These are phyloP conservation scores for Suillus americanus DNA, from an alignment of 768 basidiomycete genomes.

Conservation along the genomic window DNA sequence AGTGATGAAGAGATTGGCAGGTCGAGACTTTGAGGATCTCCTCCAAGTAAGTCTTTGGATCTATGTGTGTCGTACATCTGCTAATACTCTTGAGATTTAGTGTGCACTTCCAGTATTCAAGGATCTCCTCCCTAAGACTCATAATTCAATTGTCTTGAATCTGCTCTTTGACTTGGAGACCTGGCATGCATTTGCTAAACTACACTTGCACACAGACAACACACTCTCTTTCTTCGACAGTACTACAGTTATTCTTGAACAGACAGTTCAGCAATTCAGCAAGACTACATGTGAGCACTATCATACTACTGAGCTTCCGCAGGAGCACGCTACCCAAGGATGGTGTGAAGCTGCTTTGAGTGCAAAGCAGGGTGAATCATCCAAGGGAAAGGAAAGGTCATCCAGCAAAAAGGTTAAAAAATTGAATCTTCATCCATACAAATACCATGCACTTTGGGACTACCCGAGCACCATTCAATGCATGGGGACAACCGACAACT, in stretches of 20 bases:
- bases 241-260: conserved; percentile 14
- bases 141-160: conserved; percentile 14
- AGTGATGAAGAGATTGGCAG: conserved; percentile 10
- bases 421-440: conserved; percentile 27
- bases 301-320: conserved; percentile 29
- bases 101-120: conserved; percentile 33
- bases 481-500: conserved; percentile 19
- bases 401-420: not conserved
- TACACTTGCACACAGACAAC: conserved; percentile 22
- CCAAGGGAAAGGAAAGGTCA: no score
- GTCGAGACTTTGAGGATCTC: conserved; percentile 15
- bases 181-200: conserved; percentile 34
- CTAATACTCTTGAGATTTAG: conserved; percentile 10
- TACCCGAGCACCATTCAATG: conserved; percentile 11
- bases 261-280: conserved; percentile 22
- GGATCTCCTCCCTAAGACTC: conserved; percentile 20
- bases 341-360: conserved; percentile 11
- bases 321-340: conserved; percentile 24
- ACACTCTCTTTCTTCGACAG: conserved; percentile 10
- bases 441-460: conserved; percentile 35
- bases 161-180: not conserved
- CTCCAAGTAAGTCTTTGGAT: conserved; percentile 9
- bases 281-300: conserved; percentile 22
- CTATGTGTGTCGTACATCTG: not conserved
- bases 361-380: conserved; percentile 3